Percentiles rank a stretch among this genome's conserved stretches.
These are phyloP conservation scores for Prunus yedoensis DNA, from an alignment of 331 rosid species.

Conservation along the genomic window DNA sequence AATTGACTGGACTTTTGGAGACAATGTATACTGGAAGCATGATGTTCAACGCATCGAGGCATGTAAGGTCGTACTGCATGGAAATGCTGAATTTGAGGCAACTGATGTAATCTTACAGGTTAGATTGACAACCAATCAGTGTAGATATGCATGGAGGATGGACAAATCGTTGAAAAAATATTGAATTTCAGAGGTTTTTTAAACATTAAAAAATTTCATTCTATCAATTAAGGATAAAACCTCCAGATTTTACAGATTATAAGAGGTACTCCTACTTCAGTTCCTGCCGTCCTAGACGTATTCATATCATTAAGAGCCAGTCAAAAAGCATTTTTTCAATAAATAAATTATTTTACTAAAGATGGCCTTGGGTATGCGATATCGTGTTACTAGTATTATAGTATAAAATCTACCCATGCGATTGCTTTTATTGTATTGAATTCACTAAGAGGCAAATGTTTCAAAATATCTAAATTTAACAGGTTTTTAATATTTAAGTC, in stretches of 20 bases:
- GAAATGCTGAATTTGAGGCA: conserved; percentile 98
- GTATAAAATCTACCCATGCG: neutral
- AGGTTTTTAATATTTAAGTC: neutral
- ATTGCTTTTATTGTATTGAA: neutral
- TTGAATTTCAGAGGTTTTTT: neutral
- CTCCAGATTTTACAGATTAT: neutral
- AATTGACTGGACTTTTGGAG: conserved; percentile 68
- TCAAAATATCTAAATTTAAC: neutral
- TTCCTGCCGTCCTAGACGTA: neutral
- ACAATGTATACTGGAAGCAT: conserved; percentile 82
- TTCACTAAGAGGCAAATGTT: neutral
- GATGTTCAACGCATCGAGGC: conserved; percentile 66
- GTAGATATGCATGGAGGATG: conserved; percentile 24
- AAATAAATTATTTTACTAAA: neutral
- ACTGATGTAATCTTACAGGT: conserved; percentile 77
- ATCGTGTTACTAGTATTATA: neutral
- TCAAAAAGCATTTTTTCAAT: neutral
- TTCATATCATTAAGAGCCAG: too few relatives aligned
- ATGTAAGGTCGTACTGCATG: conserved; percentile 70
- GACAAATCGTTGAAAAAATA: neutral
- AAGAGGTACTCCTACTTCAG: too few relatives aligned
- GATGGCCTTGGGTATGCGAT: neutral
- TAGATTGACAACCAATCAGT: conserved; percentile 14
- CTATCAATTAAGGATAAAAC: neutral
- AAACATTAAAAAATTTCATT: too few relatives aligned